Evolutionary conservation across 805 yeast species (phyloP).

Genomic region (Kodamaea hsintzibuensis): DNA sequence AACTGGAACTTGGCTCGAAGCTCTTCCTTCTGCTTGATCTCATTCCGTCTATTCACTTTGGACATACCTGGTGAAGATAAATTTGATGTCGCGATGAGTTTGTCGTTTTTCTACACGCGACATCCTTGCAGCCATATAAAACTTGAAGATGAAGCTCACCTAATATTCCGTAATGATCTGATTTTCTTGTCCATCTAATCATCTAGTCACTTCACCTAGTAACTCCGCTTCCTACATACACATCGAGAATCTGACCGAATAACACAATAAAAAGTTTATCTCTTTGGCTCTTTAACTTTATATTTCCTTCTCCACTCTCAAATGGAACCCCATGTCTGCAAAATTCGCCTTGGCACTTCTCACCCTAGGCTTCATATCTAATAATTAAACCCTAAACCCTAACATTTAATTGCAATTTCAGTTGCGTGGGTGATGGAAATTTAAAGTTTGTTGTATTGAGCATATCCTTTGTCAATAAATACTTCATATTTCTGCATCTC

Average conservation of each 20-base stretch:
- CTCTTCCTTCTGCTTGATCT: conserved; percentile 47
- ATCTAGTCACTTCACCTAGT: not conserved
- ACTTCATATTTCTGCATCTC: not conserved
- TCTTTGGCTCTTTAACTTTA: not conserved
- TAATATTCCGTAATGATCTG: too few relatives aligned
- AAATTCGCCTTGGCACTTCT: not conserved
- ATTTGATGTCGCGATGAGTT: not conserved
- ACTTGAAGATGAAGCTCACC: not conserved
- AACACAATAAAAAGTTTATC: not conserved
- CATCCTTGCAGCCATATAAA: conserved; percentile 1
- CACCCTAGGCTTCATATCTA: not conserved
- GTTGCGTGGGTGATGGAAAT: not conserved
- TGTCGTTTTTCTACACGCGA: not conserved
- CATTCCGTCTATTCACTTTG: conserved; percentile 29
- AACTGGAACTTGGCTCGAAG: conserved; percentile 49
- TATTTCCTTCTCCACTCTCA: not conserved
- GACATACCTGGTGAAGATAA: not conserved
- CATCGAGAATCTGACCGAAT: not conserved
- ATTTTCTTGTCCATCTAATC: too few relatives aligned
- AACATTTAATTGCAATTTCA: not conserved
- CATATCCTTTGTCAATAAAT: not conserved
- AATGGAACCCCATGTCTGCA: not conserved
- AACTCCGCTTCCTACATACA: not conserved
- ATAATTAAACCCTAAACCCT: not conserved
- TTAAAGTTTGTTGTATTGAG: not conserved